Conservation (phyloP, 768 basidiomycete species). For the Floccularia luteovirens region DNA sequence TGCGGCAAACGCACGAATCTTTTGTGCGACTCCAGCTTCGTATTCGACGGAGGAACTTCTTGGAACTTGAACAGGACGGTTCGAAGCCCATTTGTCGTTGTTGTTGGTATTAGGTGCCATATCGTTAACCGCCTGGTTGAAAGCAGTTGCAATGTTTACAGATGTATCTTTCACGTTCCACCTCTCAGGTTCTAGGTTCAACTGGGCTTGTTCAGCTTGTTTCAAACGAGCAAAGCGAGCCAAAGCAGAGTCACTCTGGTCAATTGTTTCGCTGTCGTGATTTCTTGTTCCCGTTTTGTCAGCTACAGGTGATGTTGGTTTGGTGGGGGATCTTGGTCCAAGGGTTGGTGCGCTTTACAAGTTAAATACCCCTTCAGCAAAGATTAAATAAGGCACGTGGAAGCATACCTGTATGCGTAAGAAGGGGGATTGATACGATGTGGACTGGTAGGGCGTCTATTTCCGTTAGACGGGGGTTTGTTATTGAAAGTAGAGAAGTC, state of each 20-base stretch:
- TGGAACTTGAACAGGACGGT: constrained; percentile 41
- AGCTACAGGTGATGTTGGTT: constrained; percentile 35
- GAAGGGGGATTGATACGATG: constrained; percentile 43
- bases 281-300: constrained; percentile 22
- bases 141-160: constrained; percentile 80
- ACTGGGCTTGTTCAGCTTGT: constrained; percentile 27
- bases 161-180: constrained; percentile 79
- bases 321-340: constrained; percentile 52
- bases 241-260: constrained; percentile 31
- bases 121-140: constrained; percentile 59
- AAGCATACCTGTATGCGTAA: constrained; percentile 64
- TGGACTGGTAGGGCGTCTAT: constrained; percentile 27
- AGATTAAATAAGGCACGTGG: constrained; percentile 12
- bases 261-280: constrained; percentile 13
- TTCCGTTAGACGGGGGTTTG: constrained; percentile 35
- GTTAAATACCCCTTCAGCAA: constrained; percentile 11
- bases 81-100: constrained; percentile 61
- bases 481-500: constrained; percentile 75
- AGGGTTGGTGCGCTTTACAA: constrained; percentile 44
- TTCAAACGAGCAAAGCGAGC: constrained; percentile 34
- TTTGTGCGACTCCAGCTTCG: constrained; percentile 53
- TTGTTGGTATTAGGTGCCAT: constrained; percentile 50
- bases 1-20: constrained; percentile 48
- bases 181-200: constrained; percentile 53
- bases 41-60: constrained; percentile 79